Evolutionary conservation across 2,329 filamentous ascomycete genomes (phyloP).

Genomic region (Mycocentrospora acerina): DNA sequence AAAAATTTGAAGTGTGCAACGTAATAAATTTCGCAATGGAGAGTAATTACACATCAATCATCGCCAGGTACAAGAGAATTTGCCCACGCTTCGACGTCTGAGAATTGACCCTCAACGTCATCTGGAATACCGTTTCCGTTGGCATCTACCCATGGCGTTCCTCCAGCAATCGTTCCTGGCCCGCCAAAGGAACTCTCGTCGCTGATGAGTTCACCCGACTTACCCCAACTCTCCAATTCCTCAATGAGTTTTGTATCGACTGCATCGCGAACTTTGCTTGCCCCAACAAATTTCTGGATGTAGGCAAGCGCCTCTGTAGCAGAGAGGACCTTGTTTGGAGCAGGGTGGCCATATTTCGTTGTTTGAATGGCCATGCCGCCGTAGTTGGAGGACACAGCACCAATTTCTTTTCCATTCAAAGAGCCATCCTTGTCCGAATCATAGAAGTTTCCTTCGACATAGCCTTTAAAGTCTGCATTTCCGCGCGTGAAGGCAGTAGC

Average conservation of each 20-base stretch:
- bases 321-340: constrained; percentile 43
- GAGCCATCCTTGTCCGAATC: constrained; percentile 54
- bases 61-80: constrained; percentile 48
- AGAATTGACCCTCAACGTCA: constrained; percentile 48
- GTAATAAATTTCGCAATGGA: too few relatives aligned
- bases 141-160: constrained; percentile 45
- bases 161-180: constrained; percentile 43
- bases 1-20: too few relatives aligned
- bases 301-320: constrained; percentile 45
- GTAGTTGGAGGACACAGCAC: constrained; percentile 48
- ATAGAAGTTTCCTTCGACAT: constrained; percentile 56
- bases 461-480: constrained; percentile 57
- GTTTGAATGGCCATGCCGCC: constrained; percentile 49
- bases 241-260: constrained; percentile 48
- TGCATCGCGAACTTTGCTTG: constrained; percentile 48
- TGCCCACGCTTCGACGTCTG: constrained; percentile 54
- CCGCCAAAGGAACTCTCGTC: constrained; percentile 50
- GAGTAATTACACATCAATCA: too few relatives aligned
- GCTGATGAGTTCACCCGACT: constrained; percentile 48
- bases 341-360: constrained; percentile 48
- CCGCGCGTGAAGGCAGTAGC: constrained; percentile 57
- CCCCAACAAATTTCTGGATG: constrained; percentile 46
- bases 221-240: constrained; percentile 51
- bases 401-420: constrained; percentile 52
- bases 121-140: constrained; percentile 56